These are phyloP conservation scores for Prasinococcaceae sp. DNA, from an alignment of 139 green algal genomes.

Conservation along the genomic window DNA sequence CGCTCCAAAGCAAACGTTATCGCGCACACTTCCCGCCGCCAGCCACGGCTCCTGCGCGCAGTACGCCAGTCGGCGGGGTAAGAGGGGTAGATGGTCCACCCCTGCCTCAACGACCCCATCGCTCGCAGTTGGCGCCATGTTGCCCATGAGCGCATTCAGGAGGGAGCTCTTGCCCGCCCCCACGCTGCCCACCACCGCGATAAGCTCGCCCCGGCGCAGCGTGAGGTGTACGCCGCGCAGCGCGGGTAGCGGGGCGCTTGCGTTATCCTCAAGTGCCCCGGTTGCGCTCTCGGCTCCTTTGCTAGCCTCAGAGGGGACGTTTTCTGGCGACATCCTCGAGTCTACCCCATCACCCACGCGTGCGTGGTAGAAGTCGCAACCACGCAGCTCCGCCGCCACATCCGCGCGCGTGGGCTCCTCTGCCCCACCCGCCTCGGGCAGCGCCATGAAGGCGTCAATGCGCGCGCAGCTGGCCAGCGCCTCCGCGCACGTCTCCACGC, in stretches of 20 bases:
- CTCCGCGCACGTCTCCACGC: neutral
- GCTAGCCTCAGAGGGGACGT: neutral
- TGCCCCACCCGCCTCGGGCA: neutral
- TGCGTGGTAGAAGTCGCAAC: neutral
- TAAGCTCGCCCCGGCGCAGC: neutral
- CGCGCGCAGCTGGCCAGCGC: neutral
- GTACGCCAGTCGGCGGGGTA: neutral
- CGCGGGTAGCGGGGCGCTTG: neutral
- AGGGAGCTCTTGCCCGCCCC: conserved; percentile 28
- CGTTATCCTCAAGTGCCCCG: no score
- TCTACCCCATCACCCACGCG: neutral
- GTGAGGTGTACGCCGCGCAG: neutral
- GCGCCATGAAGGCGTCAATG: neutral
- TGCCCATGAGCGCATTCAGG: conserved; percentile 22
- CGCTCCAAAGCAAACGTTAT: neutral
- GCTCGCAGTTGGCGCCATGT: no score
- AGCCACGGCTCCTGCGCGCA: neutral
- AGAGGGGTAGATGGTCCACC: neutral
- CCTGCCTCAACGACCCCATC: no score
- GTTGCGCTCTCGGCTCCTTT: no score
- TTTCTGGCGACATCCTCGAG: neutral
- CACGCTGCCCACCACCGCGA: conserved; percentile 18
- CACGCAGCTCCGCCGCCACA: neutral
- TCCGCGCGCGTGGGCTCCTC: neutral
- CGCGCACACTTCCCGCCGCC: neutral